Conservation (phyloP, 106 monocot genomes). For the Phalaenopsis equestris region DNA sequence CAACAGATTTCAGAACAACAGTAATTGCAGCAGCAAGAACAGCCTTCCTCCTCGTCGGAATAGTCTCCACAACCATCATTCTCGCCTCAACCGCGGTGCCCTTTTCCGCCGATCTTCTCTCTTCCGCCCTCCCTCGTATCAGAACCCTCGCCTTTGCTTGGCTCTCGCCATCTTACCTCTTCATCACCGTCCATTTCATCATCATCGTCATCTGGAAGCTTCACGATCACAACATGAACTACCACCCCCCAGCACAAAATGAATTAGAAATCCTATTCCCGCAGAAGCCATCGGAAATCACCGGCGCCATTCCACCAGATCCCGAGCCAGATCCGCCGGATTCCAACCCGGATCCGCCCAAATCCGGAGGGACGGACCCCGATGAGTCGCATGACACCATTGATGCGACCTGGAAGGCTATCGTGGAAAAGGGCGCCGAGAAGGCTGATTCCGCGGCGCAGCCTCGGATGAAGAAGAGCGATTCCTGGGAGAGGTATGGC, state of each 20-base stretch:
- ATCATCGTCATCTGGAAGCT: conserved; percentile 69
- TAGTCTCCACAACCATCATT: neutral
- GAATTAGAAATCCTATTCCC: conserved; percentile 1
- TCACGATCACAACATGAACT: conserved; percentile 17
- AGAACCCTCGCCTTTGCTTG: conserved; percentile 10
- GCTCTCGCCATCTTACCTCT: conserved; percentile 36
- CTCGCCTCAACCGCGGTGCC: conserved; percentile 13
- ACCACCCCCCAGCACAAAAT: neutral
- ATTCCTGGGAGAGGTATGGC: conserved; percentile 19
- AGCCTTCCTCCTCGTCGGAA: conserved; percentile 7
- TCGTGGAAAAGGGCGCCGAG: neutral
- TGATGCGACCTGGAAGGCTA: conserved; percentile 13
- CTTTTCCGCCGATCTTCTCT: conserved; percentile 2
- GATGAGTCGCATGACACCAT: conserved; percentile 20
- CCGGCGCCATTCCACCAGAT: neutral
- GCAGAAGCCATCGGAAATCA: neutral
- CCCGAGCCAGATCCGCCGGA: neutral
- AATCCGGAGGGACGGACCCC: neutral
- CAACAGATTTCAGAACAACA: neutral
- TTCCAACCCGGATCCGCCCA: neutral
- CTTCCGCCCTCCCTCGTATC: conserved; percentile 14
- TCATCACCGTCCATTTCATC: conserved; percentile 59
- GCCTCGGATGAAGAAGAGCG: conserved; percentile 16
- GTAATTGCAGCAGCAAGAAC: neutral
- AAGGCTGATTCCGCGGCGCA: neutral